Base-by-base conservation (phyloP, 1,284 basidiomycete genomes). In the Ceratobasidium sp. region DNA sequence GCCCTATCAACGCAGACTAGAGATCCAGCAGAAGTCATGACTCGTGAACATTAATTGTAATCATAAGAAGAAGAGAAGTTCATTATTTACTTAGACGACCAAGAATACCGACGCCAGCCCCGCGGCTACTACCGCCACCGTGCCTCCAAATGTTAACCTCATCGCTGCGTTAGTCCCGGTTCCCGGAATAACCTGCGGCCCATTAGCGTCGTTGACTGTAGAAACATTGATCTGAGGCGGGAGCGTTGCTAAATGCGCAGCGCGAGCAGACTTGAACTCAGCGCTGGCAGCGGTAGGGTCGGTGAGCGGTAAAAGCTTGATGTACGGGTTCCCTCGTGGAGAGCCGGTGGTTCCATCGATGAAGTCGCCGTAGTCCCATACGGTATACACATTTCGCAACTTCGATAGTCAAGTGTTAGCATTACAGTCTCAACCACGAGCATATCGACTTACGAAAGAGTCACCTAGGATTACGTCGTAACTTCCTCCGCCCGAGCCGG, bases 241-340 rank as follows among this genome's bases (percentile, higher is more conserved):
- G 48, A 74, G 71, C n/a, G 61, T 50, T 2, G 46, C 61, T 13
- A 74, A 52, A 13, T 65, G 48, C 20, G 71, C 46, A 28, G 61
- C 61, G 15, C 71, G 61, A 5, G 71, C 59, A 12, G 46, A 38
- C 56, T 64, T 44, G 61, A 74, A 74, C 13, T 74, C 71, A 15
- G 46, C 28, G 26, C 71, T 74, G 6, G 59, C 71, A 28, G 42
- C 44, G n/a, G 44, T 33, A 42, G 71, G 59, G 26, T 65, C 46
- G n/a, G 71, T 74, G 59, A 74, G 71, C 20, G 71, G 59, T 5
- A 74, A 17, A 15, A 74, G 59, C 28, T 74, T 74, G 26, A 74
- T 64, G 50, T 64, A 74, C 26, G 61, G 71, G 40, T 64, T 48
- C 3, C 61, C 57, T 13, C 46, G 26, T 23, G 59, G 46, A 40